These are phyloP conservation scores for Pythium guiyangense DNA, from an alignment of 352 stramenopile genomes.

Conservation along the genomic window DNA sequence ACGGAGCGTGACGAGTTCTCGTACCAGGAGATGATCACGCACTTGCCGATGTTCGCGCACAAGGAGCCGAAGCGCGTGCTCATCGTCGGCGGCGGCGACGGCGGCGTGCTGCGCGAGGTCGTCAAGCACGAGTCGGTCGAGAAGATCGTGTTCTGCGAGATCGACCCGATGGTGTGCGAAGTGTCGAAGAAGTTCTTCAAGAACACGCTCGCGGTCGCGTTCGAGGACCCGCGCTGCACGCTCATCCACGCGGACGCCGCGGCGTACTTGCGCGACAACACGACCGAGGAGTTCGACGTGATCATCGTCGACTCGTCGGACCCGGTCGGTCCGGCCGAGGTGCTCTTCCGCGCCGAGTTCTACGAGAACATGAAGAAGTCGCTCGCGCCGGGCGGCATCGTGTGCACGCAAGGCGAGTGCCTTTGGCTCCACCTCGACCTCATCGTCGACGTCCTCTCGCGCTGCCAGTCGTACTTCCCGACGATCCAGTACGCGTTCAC, in stretches of 20 bases:
- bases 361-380: constrained; percentile 93
- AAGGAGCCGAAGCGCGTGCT: constrained; percentile 94
- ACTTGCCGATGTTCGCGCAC: constrained; percentile 97
- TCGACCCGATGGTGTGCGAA: constrained; percentile 97
- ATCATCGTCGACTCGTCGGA: constrained; percentile 98
- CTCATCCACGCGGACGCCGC: constrained; percentile 92
- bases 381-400: constrained; percentile 81
- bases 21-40: constrained; percentile 99
- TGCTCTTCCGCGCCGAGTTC: constrained; percentile 94
- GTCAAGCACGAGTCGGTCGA: constrained; percentile 92
- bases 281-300: constrained; percentile 90
- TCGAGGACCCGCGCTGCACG: constrained; percentile 94
- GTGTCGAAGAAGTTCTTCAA: constrained; percentile 93
- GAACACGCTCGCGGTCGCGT: constrained; percentile 89
- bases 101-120: constrained; percentile 96
- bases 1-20: constrained; percentile 98
- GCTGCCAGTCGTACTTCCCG: constrained; percentile 89
- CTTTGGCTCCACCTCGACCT: constrained; percentile 98
- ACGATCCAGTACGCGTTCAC: constrained; percentile 98
- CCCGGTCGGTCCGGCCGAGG: constrained; percentile 92
- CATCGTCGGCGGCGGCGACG: constrained; percentile 98
- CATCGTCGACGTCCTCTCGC: constrained; percentile 93
- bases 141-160: constrained; percentile 98
- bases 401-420: constrained; percentile 95
- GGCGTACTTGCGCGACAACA: constrained; percentile 84